These are phyloP conservation scores for Maudiozyma bulderi DNA, from an alignment of 805 yeast genomes.

Conservation along the genomic window DNA sequence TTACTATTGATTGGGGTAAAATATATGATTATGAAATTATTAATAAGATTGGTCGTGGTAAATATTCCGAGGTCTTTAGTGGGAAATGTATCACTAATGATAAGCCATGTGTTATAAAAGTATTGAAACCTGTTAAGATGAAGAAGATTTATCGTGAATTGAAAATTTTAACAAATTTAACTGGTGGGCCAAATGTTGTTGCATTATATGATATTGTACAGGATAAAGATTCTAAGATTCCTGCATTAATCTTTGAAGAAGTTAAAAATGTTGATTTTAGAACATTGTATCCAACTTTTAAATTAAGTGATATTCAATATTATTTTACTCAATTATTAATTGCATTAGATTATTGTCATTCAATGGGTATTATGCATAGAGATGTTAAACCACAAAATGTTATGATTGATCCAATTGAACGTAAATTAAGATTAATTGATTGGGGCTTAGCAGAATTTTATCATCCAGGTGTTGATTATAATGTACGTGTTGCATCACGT, in stretches of 20 bases:
- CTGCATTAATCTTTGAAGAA: slow-evolving; percentile 80
- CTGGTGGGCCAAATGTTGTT: slow-evolving; percentile 75
- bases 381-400: slow-evolving; percentile 92
- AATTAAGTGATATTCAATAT: slow-evolving; percentile 63
- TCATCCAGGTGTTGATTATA: slow-evolving; percentile 81
- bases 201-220: slow-evolving; percentile 74
- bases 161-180: slow-evolving; percentile 73
- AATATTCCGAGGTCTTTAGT: slow-evolving; percentile 86
- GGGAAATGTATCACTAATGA: slow-evolving; percentile 61
- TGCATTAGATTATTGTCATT: slow-evolving; percentile 82
- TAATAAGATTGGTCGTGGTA: slow-evolving; percentile 82
- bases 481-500: slow-evolving; percentile 85
- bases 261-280: slow-evolving; percentile 81
- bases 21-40: slow-evolving; percentile 80
- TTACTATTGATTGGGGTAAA: slow-evolving; percentile 72
- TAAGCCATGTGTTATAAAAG: slow-evolving; percentile 73
- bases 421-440: slow-evolving; percentile 66
- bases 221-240: slow-evolving; percentile 76
- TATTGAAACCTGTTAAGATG: slow-evolving; percentile 84
- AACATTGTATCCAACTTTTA: slow-evolving; percentile 71
- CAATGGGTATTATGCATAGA: slow-evolving; percentile 91
- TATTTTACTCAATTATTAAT: slow-evolving; percentile 74
- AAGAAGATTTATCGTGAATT: slow-evolving; percentile 90
- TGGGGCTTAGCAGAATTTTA: slow-evolving; percentile 95
- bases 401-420: slow-evolving; percentile 72